Evolutionary conservation across 768 basidiomycete species (phyloP).

Genomic region (Serendipita vermifera): DNA sequence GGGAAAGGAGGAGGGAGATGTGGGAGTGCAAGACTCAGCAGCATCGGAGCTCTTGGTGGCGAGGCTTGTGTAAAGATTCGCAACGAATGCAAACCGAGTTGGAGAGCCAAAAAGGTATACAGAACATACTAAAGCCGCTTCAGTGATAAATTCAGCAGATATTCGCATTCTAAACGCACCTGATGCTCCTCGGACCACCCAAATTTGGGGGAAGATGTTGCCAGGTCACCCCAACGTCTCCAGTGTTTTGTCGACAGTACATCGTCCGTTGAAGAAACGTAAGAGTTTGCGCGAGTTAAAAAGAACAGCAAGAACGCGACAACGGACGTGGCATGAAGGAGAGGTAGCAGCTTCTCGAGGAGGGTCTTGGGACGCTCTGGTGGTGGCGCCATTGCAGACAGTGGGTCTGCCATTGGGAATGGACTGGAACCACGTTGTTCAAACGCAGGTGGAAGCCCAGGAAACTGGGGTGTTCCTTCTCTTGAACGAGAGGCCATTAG

Average conservation of each 20-base stretch:
- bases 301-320: slow-evolving; percentile 59
- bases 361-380: slow-evolving; percentile 25
- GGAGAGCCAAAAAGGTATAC: slow-evolving; percentile 65
- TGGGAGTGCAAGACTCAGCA: slow-evolving; percentile 48
- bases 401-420: not conserved
- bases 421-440: not conserved
- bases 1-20: slow-evolving; percentile 54
- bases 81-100: slow-evolving; percentile 57
- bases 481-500: not conserved
- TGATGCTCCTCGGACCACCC: slow-evolving; percentile 38
- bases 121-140: slow-evolving; percentile 50
- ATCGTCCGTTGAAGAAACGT: not conserved
- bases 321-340: slow-evolving; percentile 50
- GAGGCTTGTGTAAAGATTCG: slow-evolving; percentile 61
- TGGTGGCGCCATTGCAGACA: not conserved
- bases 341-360: slow-evolving; percentile 48
- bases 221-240: slow-evolving; percentile 53
- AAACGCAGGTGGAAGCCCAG: not conserved
- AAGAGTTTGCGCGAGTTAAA: slow-evolving; percentile 34
- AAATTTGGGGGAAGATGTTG: slow-evolving; percentile 25
- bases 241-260: slow-evolving; percentile 22
- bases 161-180: slow-evolving; percentile 36
- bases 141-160: not conserved
- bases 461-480: slow-evolving; percentile 2
- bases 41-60: slow-evolving; percentile 42